Conservation (phyloP, 352 stramenopile genomes). For the Albugo candida region DNA sequence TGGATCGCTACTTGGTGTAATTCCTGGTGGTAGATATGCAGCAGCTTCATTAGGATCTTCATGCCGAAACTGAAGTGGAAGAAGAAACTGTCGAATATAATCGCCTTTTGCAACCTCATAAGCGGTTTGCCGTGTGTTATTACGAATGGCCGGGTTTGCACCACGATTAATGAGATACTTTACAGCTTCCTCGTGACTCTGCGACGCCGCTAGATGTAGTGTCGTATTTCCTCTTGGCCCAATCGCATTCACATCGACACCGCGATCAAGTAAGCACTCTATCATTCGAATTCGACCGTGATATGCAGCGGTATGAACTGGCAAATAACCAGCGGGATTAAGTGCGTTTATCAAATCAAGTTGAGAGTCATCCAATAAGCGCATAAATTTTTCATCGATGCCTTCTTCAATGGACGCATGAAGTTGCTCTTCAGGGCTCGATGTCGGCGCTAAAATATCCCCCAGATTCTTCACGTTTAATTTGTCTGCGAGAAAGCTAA, state of each 20-base stretch:
- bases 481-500: slow-evolving; percentile 76
- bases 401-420: slow-evolving; percentile 60
- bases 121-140: slow-evolving; percentile 50
- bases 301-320: slow-evolving; percentile 74
- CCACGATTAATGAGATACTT: slow-evolving; percentile 48
- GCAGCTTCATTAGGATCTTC: slow-evolving; percentile 47
- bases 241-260: slow-evolving; percentile 44
- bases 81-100: slow-evolving; percentile 62
- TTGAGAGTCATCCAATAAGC: slow-evolving; percentile 47
- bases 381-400: slow-evolving; percentile 43
- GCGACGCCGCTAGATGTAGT: slow-evolving; percentile 62
- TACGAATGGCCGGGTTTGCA: slow-evolving; percentile 59
- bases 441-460: slow-evolving; percentile 69
- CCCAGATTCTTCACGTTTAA: slow-evolving; percentile 80
- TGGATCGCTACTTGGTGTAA: slow-evolving; percentile 51
- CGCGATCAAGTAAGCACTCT: slow-evolving; percentile 40
- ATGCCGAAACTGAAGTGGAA: slow-evolving; percentile 76
- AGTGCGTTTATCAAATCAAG: slow-evolving; percentile 35
- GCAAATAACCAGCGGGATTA: slow-evolving; percentile 54
- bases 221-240: slow-evolving; percentile 60
- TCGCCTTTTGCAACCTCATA: slow-evolving; percentile 78
- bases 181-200: slow-evolving; percentile 53
- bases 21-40: slow-evolving; percentile 42
- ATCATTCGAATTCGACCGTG: slow-evolving; percentile 54
- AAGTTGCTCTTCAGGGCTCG: slow-evolving; percentile 74